These are phyloP conservation scores for Talinum fruticosum DNA, from an alignment of 148 eudicot species.

Conservation along the genomic window DNA sequence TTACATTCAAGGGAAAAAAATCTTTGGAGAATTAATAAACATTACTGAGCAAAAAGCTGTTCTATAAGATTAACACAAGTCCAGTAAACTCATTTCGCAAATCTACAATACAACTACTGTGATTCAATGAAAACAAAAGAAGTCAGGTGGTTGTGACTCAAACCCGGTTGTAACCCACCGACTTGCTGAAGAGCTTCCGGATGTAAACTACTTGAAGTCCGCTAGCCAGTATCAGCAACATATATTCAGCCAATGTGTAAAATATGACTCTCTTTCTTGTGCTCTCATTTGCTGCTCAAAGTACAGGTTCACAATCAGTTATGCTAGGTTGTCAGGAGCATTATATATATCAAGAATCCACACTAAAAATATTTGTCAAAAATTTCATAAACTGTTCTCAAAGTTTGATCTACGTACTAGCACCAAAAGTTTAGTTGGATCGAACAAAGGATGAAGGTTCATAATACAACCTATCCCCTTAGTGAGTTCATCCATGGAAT, in stretches of 20 bases:
- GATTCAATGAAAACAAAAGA: not conserved
- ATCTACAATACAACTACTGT: conserved; percentile 4
- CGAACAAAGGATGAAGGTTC: not conserved
- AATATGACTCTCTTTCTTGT: conserved; percentile 37
- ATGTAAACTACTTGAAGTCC: conserved; percentile 39
- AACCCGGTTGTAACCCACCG: conserved; percentile 36
- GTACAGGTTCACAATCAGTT: not conserved
- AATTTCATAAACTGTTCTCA: not conserved
- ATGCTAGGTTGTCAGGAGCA: not conserved
- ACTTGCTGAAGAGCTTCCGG: conserved; percentile 36
- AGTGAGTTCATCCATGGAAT: not conserved
- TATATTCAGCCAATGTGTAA: conserved; percentile 36
- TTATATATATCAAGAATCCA: not conserved
- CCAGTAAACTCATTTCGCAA: not conserved
- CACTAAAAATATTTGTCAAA: not conserved
- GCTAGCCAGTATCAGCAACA: conserved; percentile 30
- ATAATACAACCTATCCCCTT: not conserved
- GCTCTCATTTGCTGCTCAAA: conserved; percentile 37
- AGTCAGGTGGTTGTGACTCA: conserved; percentile 12
- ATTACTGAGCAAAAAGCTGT: not conserved
- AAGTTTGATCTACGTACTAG: too few relatives aligned
- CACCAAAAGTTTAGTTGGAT: too few relatives aligned
- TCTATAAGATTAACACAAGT: conserved; percentile 7
- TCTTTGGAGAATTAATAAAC: not conserved
- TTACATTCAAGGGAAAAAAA: not conserved